These are phyloP conservation scores for Colletotrichum spinosum DNA, from an alignment of 2,329 filamentous ascomycete species.

Conservation along the genomic window DNA sequence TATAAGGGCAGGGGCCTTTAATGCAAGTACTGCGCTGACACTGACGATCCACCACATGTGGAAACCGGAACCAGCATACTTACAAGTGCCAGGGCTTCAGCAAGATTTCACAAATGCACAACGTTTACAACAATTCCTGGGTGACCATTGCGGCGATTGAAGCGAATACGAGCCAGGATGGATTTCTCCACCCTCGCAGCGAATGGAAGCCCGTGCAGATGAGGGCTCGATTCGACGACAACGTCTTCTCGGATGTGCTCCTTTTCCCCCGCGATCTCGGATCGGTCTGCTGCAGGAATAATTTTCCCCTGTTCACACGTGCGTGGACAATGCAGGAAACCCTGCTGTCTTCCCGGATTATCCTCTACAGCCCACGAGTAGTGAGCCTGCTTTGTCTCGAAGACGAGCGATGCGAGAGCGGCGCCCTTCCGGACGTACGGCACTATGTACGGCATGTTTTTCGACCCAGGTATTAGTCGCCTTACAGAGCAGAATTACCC, in stretches of 20 bases:
- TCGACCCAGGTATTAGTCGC: background rate
- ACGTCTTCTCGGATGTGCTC: constrained; percentile 4
- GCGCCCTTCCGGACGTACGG: background rate
- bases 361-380: background rate
- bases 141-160: background rate
- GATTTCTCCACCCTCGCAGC: background rate
- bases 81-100: too few relatives aligned
- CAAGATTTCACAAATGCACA: constrained; percentile 2
- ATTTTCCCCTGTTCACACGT: background rate
- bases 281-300: background rate
- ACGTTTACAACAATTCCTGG: background rate
- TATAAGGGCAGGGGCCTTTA: too few relatives aligned
- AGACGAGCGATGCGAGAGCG: background rate
- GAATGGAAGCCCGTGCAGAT: constrained; percentile 4
- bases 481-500: background rate
- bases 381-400: background rate
- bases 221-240: background rate
- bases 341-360: background rate
- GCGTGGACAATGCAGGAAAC: constrained; percentile 3
- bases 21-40: too few relatives aligned
- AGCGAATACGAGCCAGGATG: background rate
- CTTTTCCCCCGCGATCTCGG: background rate
- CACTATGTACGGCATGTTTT: background rate
- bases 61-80: too few relatives aligned
- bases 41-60: too few relatives aligned